These are phyloP conservation scores for Cercophora sp. DNA, from an alignment of 495 filamentous ascomycete species.

Conservation along the genomic window DNA sequence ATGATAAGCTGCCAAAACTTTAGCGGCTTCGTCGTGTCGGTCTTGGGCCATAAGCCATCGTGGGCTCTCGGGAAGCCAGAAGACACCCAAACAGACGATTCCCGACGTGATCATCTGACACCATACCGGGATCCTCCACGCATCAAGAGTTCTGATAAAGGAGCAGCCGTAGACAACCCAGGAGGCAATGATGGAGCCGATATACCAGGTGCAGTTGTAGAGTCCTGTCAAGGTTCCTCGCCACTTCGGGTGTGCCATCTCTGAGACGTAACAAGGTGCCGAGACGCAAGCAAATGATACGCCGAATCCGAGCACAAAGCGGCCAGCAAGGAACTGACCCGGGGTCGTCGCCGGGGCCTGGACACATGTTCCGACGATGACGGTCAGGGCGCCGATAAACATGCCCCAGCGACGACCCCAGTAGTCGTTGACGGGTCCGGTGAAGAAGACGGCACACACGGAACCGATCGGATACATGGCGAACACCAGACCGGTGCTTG, in stretches of 20 bases:
- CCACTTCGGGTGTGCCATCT: slow-evolving; percentile 69
- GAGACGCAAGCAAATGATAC: slow-evolving; percentile 64
- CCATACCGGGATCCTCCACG: slow-evolving; percentile 36
- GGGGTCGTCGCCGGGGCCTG: slow-evolving; percentile 39
- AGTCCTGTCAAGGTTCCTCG: slow-evolving; percentile 55
- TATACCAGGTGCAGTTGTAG: slow-evolving; percentile 37
- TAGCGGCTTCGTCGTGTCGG: slow-evolving; percentile 45
- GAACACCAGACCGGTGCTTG: slow-evolving; percentile 51
- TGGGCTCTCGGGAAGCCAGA: slow-evolving; percentile 35
- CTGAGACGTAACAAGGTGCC: slow-evolving; percentile 68
- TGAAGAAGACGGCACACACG: slow-evolving; percentile 51
- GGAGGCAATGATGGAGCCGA: slow-evolving; percentile 27
- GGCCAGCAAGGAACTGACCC: slow-evolving; percentile 64
- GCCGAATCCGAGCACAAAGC: slow-evolving; percentile 73
- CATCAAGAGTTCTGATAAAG: slow-evolving; percentile 17
- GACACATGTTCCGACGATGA: slow-evolving; percentile 57
- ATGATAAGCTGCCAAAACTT: slow-evolving; percentile 54
- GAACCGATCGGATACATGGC: slow-evolving; percentile 58
- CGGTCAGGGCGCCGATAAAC: slow-evolving; percentile 55
- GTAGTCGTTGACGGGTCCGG: slow-evolving; percentile 47
- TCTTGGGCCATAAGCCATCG: slow-evolving; percentile 41
- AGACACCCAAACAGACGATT: slow-evolving; percentile 28
- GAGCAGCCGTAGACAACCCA: slow-evolving; percentile 30
- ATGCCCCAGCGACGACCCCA: slow-evolving; percentile 62
- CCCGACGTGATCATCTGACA: slow-evolving; percentile 35